Percentiles rank a stretch among this genome's conserved stretches.
phyloP scores from a whole-genome alignment of 2,329 filamentous ascomycete species.

The Diaporthe helianthi region DNA sequence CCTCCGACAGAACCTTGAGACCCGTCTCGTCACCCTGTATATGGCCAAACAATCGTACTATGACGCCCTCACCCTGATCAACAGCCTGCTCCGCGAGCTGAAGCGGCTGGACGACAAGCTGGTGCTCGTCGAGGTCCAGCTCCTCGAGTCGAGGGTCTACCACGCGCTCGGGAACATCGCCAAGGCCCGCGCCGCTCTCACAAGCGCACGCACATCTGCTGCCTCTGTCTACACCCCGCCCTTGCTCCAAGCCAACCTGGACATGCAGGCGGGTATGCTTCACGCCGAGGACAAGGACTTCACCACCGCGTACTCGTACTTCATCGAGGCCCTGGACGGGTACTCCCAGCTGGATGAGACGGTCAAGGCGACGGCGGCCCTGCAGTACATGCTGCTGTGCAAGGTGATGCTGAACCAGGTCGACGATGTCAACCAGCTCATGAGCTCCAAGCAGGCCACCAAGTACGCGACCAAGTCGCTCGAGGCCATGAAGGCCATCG shows the following conservation, averaged over 20 bases:
- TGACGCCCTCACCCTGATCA: constrained; percentile 95
- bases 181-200: constrained; percentile 93
- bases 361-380: constrained; percentile 88
- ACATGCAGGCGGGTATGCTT: constrained; percentile 99
- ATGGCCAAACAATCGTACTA: constrained; percentile 99
- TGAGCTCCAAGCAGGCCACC: constrained; percentile 94
- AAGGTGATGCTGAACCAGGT: constrained; percentile 99
- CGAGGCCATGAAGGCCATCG: constrained; percentile 99
- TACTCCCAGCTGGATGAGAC: constrained; percentile 93
- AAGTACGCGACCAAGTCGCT: constrained; percentile 96
- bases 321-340: constrained; percentile 97
- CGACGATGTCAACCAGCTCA: constrained; percentile 93
- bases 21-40: constrained; percentile 89
- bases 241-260: constrained; percentile 90
- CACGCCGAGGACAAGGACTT: constrained; percentile 99
- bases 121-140: constrained; percentile 95
- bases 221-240: constrained; percentile 98
- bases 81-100: constrained; percentile 91
- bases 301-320: constrained; percentile 98
- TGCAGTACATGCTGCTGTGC: constrained; percentile 99
- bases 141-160: constrained; percentile 96
- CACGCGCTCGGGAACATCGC: constrained; percentile 96
- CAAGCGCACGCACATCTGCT: constrained; percentile 90
- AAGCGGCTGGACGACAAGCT: constrained; percentile 99
- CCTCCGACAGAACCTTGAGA: constrained; percentile 97